Evolutionary conservation across 1,284 basidiomycete genomes (phyloP), one percentile per base, ranked within the genome.

Genomic region (Cryptococcus jaspeensis): DNA sequence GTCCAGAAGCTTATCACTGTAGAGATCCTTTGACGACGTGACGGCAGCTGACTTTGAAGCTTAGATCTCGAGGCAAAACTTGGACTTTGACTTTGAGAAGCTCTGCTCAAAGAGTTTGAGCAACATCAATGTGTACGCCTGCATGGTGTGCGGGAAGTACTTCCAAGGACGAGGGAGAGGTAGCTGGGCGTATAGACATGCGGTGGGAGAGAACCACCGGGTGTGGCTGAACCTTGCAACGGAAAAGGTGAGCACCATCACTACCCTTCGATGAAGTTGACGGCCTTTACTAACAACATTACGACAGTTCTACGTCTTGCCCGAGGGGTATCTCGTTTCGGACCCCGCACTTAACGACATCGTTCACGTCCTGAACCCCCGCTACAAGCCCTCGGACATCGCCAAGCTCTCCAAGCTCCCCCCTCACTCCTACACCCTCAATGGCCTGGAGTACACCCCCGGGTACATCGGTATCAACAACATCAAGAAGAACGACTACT

Each of bases 61-160:
- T 37, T 45, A 92, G 93, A 89, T 96, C 63, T 92, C 94, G 71
- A 84, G 93, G 56, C 84, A 84, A 54, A 82, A 87, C 40, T 85
- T 99, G 59, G 96, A 99, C 78, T 99, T 99, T 78, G 96, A 99
- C 79, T 99, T 99, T 72, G 96, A 99, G 80, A 92, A 95, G 81
- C 84, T 99, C 32, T 99, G 96, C 81, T 97, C 92, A 9, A 92
- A 99, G 56, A 95, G 91, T 28, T 82, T 92, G 47, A 91, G 90
- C 32, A 96, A 97, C 77, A 93, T 97, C 82, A 96, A 99, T 76
- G 90, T 91, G 61, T 99, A 99, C 71, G 92, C 92, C 22, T 99
- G 96, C 73, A 85, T 99, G 47, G 93, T 99, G 12, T 97, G 93
- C 74, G 96, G 96, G 53, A 97, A 96, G 78, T 99, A 98, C 79